Evolutionary conservation across 371 early-diverging fungal genomes (phyloP).

Genomic region (Choanephora cucurbitarum): DNA sequence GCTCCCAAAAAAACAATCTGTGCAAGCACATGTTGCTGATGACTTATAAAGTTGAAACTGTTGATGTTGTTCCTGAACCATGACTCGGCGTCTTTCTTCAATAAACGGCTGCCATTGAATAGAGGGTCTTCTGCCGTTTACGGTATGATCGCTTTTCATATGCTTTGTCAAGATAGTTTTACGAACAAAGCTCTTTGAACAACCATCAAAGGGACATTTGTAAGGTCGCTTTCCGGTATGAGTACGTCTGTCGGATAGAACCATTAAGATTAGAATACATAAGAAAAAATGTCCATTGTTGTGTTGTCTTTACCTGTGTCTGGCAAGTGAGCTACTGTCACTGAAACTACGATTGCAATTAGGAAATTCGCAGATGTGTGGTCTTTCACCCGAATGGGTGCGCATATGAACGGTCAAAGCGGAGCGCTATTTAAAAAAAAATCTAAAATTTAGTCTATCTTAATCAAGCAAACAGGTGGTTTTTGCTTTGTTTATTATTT

Average conservation of each 20-base stretch:
- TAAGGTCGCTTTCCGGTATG: constrained; percentile 77
- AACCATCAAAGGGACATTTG: constrained; percentile 59
- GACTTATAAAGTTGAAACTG: constrained; percentile 22
- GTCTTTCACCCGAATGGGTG: constrained; percentile 79
- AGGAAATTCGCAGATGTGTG: constrained; percentile 69
- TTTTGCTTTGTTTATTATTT: constrained; percentile 11
- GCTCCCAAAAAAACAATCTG: constrained; percentile 18
- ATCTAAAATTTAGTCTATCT: constrained; percentile 1
- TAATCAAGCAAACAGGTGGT: not conserved
- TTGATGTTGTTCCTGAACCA: constrained; percentile 36
- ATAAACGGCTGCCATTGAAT: constrained; percentile 54
- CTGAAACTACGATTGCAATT: constrained; percentile 63
- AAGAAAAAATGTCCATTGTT: not conserved
- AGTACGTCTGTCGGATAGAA: constrained; percentile 45
- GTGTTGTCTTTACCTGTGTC: constrained; percentile 37
- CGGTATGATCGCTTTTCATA: constrained; percentile 47
- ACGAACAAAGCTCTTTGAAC: constrained; percentile 67
- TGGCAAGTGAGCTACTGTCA: constrained; percentile 58
- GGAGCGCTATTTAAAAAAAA: constrained; percentile 51
- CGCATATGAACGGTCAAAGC: constrained; percentile 78
- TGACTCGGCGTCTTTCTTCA: constrained; percentile 44
- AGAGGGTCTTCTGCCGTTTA: constrained; percentile 42
- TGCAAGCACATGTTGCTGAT: constrained; percentile 20
- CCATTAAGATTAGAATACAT: not conserved
- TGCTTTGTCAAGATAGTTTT: constrained; percentile 75